Conservation (phyloP, 768 basidiomycete species). For the Boletellus ananiceps region DNA sequence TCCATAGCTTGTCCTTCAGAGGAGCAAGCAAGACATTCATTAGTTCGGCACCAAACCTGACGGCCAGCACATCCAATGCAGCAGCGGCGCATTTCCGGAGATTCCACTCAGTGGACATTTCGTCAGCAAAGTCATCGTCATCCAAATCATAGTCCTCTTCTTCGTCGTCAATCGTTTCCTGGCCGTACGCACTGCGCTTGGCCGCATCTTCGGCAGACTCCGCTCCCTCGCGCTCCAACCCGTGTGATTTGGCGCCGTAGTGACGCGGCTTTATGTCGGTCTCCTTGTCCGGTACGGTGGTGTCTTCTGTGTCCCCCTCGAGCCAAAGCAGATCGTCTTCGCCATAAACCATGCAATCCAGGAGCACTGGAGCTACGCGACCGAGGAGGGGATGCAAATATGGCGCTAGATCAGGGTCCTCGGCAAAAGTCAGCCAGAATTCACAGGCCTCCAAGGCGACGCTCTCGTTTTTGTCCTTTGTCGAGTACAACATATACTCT, state of each 20-base stretch:
- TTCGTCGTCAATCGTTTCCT: slow-evolving; percentile 78
- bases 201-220: slow-evolving; percentile 34
- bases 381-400: slow-evolving; percentile 82
- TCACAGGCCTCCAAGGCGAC: slow-evolving; percentile 98
- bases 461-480: slow-evolving; percentile 94
- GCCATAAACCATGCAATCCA: slow-evolving; percentile 96
- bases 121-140: slow-evolving; percentile 87
- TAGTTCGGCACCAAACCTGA: slow-evolving; percentile 86
- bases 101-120: slow-evolving; percentile 98
- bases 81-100: slow-evolving; percentile 97
- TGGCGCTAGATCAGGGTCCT: slow-evolving; percentile 82
- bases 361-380: slow-evolving; percentile 91
- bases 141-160: slow-evolving; percentile 86
- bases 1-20: slow-evolving; percentile 92
- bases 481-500: slow-evolving; percentile 98
- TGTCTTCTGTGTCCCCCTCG: slow-evolving; percentile 87
- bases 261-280: slow-evolving; percentile 95
- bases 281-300: slow-evolving; percentile 87
- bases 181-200: slow-evolving; percentile 65
- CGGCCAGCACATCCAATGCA: slow-evolving; percentile 93
- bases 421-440: slow-evolving; percentile 99
- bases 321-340: slow-evolving; percentile 95
- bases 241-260: slow-evolving; percentile 82
- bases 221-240: slow-evolving; percentile 65
- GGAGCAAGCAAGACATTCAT: slow-evolving; percentile 84